Evolutionary conservation across 306 rosid genomes (phyloP).

Genomic region (Abrus precatorius): DNA sequence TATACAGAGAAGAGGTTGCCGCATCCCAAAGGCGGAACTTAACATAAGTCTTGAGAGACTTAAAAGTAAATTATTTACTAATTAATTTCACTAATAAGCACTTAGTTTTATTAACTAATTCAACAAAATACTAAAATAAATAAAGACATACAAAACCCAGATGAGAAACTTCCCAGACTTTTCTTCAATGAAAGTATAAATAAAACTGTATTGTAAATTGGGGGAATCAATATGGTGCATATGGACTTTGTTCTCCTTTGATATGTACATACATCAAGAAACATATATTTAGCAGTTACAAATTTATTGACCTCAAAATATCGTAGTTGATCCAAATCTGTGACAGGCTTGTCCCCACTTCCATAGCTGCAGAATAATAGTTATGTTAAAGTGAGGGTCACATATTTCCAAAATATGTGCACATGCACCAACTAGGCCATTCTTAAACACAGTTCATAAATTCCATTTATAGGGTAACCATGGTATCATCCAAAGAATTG

Average conservation of each 20-base stretch:
- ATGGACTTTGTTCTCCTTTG: conserved; percentile 10
- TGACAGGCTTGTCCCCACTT: conserved; percentile 70
- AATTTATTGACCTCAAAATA: conserved; percentile 64
- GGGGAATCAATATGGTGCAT: conserved; percentile 35
- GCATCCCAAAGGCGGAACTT: conserved; percentile 14
- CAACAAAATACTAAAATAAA: conserved; percentile 12
- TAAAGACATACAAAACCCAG: neutral
- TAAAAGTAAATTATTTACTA: neutral
- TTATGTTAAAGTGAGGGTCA: conserved; percentile 38
- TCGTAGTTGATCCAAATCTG: conserved; percentile 72
- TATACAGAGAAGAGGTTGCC: conserved; percentile 25
- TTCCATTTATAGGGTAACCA: conserved; percentile 18
- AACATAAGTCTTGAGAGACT: neutral
- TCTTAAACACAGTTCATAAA: conserved; percentile 25
- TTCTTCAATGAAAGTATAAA: conserved; percentile 12
- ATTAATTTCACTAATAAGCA: conserved; percentile 1
- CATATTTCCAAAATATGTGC: conserved; percentile 36
- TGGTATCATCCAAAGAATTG: conserved; percentile 24
- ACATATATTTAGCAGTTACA: conserved; percentile 10
- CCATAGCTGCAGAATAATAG: conserved; percentile 81
- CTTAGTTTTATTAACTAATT: conserved; percentile 11
- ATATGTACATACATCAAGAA: conserved; percentile 18
- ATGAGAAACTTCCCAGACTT: conserved; percentile 17
- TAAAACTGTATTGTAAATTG: neutral
- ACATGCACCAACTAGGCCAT: conserved; percentile 29